Percentiles rank a stretch among this genome's conserved stretches.
phyloP scores from a whole-genome alignment of 2,329 filamentous ascomycete species.

The Pseudogymnoascus destructans region DNA sequence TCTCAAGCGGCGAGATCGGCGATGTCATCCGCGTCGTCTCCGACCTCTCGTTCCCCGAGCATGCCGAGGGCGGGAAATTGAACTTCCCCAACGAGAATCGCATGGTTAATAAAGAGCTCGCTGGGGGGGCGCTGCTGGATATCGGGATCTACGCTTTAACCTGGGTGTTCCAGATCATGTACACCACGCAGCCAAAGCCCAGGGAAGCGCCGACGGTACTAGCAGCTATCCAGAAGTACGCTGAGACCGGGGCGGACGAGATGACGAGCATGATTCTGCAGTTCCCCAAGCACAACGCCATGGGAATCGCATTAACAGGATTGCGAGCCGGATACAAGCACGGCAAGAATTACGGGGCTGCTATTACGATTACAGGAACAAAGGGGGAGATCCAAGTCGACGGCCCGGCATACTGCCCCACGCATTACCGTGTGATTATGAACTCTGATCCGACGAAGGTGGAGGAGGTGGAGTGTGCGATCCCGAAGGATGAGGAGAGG shows the following conservation, averaged over 20 bases:
- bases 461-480: conserved; percentile 25
- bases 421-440: conserved; percentile 38
- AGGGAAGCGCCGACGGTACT: conserved; percentile 43
- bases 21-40: conserved; percentile 32
- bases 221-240: conserved; percentile 43
- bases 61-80: conserved; percentile 38
- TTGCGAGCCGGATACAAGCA: conserved; percentile 38
- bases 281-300: conserved; percentile 44
- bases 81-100: conserved; percentile 35
- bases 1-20: conserved; percentile 27
- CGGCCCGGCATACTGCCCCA: conserved; percentile 44
- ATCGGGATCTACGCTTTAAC: conserved; percentile 58
- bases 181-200: conserved; percentile 44
- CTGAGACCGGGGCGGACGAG: conserved; percentile 49
- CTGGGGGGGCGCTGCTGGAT: conserved; percentile 54
- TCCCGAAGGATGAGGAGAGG: conserved; percentile 31
- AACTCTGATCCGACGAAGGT: conserved; percentile 26
- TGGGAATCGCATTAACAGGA: conserved; percentile 46
- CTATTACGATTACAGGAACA: conserved; percentile 50
- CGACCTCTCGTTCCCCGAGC: conserved; percentile 32
- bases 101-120: conserved; percentile 57
- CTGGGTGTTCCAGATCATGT: conserved; percentile 61
- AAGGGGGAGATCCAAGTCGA: conserved; percentile 54
- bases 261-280: conserved; percentile 48
- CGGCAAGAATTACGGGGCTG: conserved; percentile 33